Evolutionary conservation across 148 eudicot species (phyloP).

Genomic region (Cornus controversa): DNA sequence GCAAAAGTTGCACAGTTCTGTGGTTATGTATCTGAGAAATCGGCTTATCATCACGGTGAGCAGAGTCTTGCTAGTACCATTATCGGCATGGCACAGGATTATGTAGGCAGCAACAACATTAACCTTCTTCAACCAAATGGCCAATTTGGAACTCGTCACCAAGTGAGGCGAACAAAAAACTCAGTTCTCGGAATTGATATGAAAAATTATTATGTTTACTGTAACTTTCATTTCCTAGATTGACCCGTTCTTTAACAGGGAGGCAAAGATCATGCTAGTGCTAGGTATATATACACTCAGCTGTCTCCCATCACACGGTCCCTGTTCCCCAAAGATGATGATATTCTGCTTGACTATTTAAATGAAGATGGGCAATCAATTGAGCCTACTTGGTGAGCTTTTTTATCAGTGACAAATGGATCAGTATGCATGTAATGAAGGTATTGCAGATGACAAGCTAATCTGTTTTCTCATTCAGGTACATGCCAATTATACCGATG

Average conservation of each 20-base stretch:
- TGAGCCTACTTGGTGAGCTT: conserved; percentile 81
- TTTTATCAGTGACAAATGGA: not conserved
- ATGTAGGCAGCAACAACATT: conserved; percentile 85
- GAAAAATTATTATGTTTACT: not conserved
- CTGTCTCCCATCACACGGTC: conserved; percentile 62
- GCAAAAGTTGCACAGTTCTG: conserved; percentile 81
- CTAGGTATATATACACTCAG: conserved; percentile 70
- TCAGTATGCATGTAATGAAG: not conserved
- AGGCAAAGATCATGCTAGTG: conserved; percentile 94
- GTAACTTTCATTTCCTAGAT: not conserved
- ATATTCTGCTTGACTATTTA: conserved; percentile 64
- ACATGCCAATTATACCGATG: conserved; percentile 77
- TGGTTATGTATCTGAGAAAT: conserved; percentile 90
- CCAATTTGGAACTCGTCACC: conserved; percentile 81
- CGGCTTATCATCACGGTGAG: conserved; percentile 97
- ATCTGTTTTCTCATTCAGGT: conserved; percentile 48
- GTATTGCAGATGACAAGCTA: not conserved
- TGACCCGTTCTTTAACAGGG: conserved; percentile 51
- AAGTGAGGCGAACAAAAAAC: conserved; percentile 33
- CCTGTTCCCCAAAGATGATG: conserved; percentile 82
- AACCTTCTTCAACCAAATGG: conserved; percentile 80
- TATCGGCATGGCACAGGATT: conserved; percentile 94
- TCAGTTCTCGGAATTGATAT: not conserved
- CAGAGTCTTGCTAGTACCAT: conserved; percentile 77
- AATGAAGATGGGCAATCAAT: conserved; percentile 85